Percentiles rank a stretch among this genome's conserved stretches.
These are phyloP conservation scores for Cyberlindnera mrakii DNA, from an alignment of 805 yeast genomes.

Conservation along the genomic window DNA sequence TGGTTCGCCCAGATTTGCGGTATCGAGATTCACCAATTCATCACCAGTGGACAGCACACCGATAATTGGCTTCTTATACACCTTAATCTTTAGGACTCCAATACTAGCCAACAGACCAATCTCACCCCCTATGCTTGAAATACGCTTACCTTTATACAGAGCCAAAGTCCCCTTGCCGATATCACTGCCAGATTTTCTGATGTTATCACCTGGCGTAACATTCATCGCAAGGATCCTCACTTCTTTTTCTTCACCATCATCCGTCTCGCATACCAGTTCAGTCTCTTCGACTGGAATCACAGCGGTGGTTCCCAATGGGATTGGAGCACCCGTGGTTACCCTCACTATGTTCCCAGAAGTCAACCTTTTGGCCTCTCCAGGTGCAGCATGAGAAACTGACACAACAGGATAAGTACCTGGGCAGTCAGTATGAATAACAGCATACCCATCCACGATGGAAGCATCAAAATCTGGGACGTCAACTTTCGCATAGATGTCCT, in stretches of 20 bases:
- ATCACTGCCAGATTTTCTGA: slow-evolving; percentile 45
- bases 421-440: slow-evolving; percentile 39
- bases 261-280: slow-evolving; percentile 27
- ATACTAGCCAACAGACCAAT: slow-evolving; percentile 43
- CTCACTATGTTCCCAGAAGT: slow-evolving; percentile 35
- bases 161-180: slow-evolving; percentile 32
- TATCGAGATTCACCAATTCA: slow-evolving; percentile 35
- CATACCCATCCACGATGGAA: slow-evolving; percentile 52
- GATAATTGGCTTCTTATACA: slow-evolving; percentile 35
- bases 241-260: slow-evolving; percentile 36
- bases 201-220: slow-evolving; percentile 37
- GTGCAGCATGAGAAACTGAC: slow-evolving; percentile 36
- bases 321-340: slow-evolving; percentile 52
- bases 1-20: background rate
- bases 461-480: slow-evolving; percentile 47
- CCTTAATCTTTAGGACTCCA: slow-evolving; percentile 34
- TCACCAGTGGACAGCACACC: slow-evolving; percentile 50
- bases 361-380: slow-evolving; percentile 18
- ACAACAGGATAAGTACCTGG: slow-evolving; percentile 39
- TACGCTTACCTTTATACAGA: slow-evolving; percentile 29
- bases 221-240: slow-evolving; percentile 34
- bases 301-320: slow-evolving; percentile 48
- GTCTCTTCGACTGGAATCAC: slow-evolving; percentile 53
- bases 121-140: slow-evolving; percentile 43
- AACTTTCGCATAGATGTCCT: slow-evolving; percentile 32